Evolutionary conservation across 192 early-diverging fungal genomes (phyloP).

Genomic region (Podila clonocystis): DNA sequence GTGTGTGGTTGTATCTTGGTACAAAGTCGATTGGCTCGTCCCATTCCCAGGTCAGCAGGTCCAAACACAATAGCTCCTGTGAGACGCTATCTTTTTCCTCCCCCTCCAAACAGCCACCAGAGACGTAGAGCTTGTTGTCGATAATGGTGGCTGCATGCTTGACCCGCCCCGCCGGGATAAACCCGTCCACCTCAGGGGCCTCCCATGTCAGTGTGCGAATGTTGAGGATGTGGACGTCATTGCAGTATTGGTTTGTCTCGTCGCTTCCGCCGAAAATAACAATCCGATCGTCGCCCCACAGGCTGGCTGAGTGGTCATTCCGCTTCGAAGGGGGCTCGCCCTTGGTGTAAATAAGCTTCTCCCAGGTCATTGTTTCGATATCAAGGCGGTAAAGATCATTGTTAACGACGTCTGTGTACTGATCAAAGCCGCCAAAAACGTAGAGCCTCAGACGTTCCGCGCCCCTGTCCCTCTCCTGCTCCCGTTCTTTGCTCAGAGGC

Average conservation of each 20-base stretch:
- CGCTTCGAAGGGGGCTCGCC: conserved; percentile 64
- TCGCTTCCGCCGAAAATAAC: conserved; percentile 75
- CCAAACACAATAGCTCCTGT: conserved; percentile 52
- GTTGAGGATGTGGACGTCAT: conserved; percentile 70
- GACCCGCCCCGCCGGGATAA: conserved; percentile 59
- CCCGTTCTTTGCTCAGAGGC: neutral
- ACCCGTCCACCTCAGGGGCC: conserved; percentile 58
- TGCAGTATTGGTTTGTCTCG: conserved; percentile 60
- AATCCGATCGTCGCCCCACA: conserved; percentile 66
- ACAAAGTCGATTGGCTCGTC: conserved; percentile 63
- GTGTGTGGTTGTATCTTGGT: conserved; percentile 61
- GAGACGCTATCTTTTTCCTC: conserved; percentile 40
- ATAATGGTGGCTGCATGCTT: conserved; percentile 71
- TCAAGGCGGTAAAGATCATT: conserved; percentile 69
- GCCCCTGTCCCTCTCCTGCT: conserved; percentile 5
- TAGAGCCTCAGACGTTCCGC: conserved; percentile 51
- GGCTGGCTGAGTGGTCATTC: conserved; percentile 68
- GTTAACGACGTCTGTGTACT: conserved; percentile 74
- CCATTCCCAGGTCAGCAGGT: conserved; percentile 69
- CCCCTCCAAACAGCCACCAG: conserved; percentile 56
- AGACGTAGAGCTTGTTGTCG: conserved; percentile 70
- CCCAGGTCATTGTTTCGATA: conserved; percentile 59
- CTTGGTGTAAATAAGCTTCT: conserved; percentile 60
- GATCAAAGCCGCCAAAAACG: conserved; percentile 71
- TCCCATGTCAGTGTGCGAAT: conserved; percentile 68